phyloP scores from a whole-genome alignment of 139 green algal genomes.

The Astrephomene gubernaculifera region DNA sequence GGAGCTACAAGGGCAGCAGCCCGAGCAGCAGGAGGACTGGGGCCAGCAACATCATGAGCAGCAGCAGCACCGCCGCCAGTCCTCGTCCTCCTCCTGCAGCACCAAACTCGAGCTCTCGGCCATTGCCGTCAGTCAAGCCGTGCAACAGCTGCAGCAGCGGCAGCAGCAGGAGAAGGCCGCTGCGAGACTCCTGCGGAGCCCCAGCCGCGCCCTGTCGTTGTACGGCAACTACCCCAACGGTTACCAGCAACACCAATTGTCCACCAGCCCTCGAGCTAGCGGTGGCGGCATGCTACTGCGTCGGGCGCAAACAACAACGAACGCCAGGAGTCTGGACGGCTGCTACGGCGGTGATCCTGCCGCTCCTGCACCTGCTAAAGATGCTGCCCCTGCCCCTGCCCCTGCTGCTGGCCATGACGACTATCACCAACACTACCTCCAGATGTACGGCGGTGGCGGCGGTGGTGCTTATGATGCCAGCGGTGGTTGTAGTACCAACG shows the following conservation, averaged over 20 bases:
- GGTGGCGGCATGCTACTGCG: neutral
- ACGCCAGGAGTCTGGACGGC: neutral
- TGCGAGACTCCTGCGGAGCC: neutral
- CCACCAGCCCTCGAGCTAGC: neutral
- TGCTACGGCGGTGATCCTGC: neutral
- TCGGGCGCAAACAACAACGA: neutral
- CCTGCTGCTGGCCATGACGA: neutral
- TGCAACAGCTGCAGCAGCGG: slow-evolving; percentile 23
- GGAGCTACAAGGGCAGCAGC: neutral
- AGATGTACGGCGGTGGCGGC: neutral
- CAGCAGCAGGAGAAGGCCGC: slow-evolving; percentile 35
- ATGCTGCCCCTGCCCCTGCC: too few species aligned
- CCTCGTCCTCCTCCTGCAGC: neutral
- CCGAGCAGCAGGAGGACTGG: neutral
- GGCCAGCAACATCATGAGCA: neutral
- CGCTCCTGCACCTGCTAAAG: too few species aligned
- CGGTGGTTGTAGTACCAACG: too few species aligned
- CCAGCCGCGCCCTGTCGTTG: neutral
- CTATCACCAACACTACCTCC: neutral
- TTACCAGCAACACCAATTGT: neutral
- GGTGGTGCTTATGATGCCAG: too few species aligned
- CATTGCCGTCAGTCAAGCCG: neutral
- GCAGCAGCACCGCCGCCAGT: neutral
- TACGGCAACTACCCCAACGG: too few species aligned
- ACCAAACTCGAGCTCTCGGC: neutral